Evolutionary conservation across 352 stramenopile species (phyloP), one percentile per base, ranked within the genome.

Genomic region (Globisporangium iwayamae): DNA sequence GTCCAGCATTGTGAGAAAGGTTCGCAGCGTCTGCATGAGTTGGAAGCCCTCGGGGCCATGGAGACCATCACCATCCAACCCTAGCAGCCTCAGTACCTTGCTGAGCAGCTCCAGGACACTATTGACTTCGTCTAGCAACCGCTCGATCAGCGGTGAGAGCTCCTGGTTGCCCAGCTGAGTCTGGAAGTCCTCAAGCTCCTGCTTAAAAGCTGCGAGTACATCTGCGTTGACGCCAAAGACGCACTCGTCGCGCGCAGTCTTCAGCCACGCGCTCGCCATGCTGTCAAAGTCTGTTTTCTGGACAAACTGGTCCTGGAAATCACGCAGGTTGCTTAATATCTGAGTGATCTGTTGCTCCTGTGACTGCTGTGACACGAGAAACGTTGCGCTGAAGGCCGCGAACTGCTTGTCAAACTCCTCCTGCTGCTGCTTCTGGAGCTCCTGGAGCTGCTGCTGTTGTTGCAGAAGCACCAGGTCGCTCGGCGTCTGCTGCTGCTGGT

Each of bases 161-260:
- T 70, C 56, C 16, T 84, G 69, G 0, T 36, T 48, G 3, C 64
- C 62, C 0, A 89, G 55, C 14, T 74, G 51, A 11, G 50, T 56
- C 30, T 81, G 75, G 9, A 88, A 68, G 3, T 41, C 47, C 8
- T 66, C 18, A 9, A 90, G 62, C 43, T 81, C 69, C 1, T 63
- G 60, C 58, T 78, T 66, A 2, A 90, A 46, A 14, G 50, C 56
- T 2, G 52, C 50, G 4, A 90, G 68, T 25, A 69, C 68, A 3
- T 72, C 69, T 0, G 53, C 46, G n/a, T 73, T 76, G 16, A 70
- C 71, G 16, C 81, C 81, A 28, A 81, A 87, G n/a, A 88, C 63
- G 45, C 81, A 87, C 50, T 84, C 77, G 50, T 85, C 76, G 3
- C 73, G 63, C 11, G 79, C 81, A 1, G 66, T 73, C 38, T 84